Conservation (phyloP, 495 filamentous ascomycete species). For the Tuber aestivum region DNA sequence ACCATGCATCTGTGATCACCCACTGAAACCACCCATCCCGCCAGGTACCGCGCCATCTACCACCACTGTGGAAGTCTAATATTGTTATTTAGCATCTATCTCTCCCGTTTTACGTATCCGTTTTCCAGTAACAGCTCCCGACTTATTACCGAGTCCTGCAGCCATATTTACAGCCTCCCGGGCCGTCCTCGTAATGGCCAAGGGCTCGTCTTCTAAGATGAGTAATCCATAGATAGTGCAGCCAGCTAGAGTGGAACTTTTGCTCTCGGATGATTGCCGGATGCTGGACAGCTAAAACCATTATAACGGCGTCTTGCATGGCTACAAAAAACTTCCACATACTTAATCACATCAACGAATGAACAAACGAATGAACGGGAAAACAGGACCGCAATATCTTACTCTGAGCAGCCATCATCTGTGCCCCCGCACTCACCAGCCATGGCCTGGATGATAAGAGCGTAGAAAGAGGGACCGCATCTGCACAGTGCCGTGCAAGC, state of each 20-base stretch:
- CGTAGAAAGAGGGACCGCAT: slow-evolving; percentile 71
- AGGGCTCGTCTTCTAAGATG: slow-evolving; percentile 70
- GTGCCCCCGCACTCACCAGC: slow-evolving; percentile 65
- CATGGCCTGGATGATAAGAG: slow-evolving; percentile 68
- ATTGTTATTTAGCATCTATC: background rate
- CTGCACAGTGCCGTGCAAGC: slow-evolving; percentile 69
- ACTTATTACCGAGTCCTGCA: slow-evolving; percentile 58
- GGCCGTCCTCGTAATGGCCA: slow-evolving; percentile 64
- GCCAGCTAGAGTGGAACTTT: slow-evolving; percentile 70
- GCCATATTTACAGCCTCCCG: slow-evolving; percentile 72
- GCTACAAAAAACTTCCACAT: slow-evolving; percentile 12
- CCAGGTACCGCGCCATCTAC: background rate
- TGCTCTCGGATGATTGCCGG: slow-evolving; percentile 71
- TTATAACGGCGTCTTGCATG: slow-evolving; percentile 61
- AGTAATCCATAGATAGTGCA: slow-evolving; percentile 73
- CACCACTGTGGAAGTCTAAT: background rate
- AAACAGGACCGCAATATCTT: too few relatives aligned
- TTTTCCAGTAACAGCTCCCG: slow-evolving; percentile 6
- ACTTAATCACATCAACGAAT: slow-evolving; percentile 2
- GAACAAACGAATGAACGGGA: too few relatives aligned
- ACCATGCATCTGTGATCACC: background rate
- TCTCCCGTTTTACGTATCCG: background rate
- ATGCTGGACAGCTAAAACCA: slow-evolving; percentile 68
- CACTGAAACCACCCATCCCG: background rate
- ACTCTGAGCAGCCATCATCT: too few relatives aligned